Percentiles rank a stretch among this genome's conserved stretches.
phyloP scores from a whole-genome alignment of 225 moss, liverwort and hornwort species.

The Pleurozium schreberi region DNA sequence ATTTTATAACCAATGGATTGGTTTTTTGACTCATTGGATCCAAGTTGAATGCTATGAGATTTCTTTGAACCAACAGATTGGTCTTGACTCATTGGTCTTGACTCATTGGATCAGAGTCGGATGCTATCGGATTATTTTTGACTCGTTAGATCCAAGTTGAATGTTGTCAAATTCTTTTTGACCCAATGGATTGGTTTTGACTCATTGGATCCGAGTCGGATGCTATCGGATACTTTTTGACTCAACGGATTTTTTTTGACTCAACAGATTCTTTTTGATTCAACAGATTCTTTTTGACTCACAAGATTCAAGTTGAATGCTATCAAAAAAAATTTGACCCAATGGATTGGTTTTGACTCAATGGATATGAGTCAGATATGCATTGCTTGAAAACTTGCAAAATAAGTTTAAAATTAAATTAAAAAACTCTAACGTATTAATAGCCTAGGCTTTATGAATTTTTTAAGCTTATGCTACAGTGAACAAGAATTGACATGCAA shows the following conservation, averaged over 20 bases:
- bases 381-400: background rate
- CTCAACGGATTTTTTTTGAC: accelerated
- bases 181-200: background rate
- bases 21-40: background rate
- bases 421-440: too few species aligned
- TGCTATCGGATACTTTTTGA: background rate
- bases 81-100: background rate
- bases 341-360: too few species aligned
- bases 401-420: background rate
- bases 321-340: background rate
- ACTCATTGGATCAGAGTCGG: background rate
- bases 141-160: background rate
- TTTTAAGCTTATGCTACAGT: background rate
- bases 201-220: accelerated
- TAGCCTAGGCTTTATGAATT: background rate
- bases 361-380: too few species aligned
- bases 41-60: accelerated
- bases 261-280: too few species aligned
- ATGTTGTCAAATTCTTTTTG: background rate
- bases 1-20: too few species aligned
- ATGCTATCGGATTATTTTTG: background rate
- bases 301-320: accelerated
- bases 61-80: accelerated
- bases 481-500: background rate
- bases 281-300: background rate